phyloP scores from a whole-genome alignment of 768 basidiomycete species.

The Leccinum arenicola region DNA sequence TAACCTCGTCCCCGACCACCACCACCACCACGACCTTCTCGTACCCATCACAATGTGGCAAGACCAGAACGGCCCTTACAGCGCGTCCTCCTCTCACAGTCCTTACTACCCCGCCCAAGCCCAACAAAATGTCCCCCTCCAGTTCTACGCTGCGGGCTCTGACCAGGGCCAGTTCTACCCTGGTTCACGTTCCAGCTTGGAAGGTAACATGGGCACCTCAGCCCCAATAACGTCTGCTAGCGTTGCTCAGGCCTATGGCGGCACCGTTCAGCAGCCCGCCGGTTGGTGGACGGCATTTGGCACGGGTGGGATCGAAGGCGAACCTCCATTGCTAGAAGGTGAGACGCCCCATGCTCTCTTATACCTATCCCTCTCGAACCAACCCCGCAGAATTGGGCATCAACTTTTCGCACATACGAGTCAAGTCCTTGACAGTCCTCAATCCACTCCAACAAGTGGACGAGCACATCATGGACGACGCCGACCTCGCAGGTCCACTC shows the following conservation, averaged over 20 bases:
- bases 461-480: constrained; percentile 97
- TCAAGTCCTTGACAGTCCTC: constrained; percentile 91
- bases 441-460: constrained; percentile 86
- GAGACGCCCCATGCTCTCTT: constrained; percentile 12
- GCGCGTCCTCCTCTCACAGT: constrained; percentile 54
- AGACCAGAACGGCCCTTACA: constrained; percentile 58
- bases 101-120: constrained; percentile 49
- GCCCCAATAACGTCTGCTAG: constrained; percentile 47
- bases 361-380: background rate
- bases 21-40: background rate
- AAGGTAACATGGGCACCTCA: constrained; percentile 62
- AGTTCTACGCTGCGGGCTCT: constrained; percentile 70
- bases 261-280: constrained; percentile 70
- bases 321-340: constrained; percentile 95
- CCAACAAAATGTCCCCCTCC: constrained; percentile 59
- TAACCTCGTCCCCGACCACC: constrained; percentile 7
- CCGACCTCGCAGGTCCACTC: constrained; percentile 94
- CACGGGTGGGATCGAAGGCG: constrained; percentile 92
- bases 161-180: constrained; percentile 63
- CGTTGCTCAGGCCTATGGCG: constrained; percentile 53
- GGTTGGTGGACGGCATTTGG: constrained; percentile 97
- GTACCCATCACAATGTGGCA: constrained; percentile 64
- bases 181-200: constrained; percentile 72
- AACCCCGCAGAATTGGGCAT: constrained; percentile 81
- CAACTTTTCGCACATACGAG: constrained; percentile 94